These are phyloP conservation scores for Nidularia sp. DNA, from an alignment of 768 basidiomycete genomes.

Conservation along the genomic window DNA sequence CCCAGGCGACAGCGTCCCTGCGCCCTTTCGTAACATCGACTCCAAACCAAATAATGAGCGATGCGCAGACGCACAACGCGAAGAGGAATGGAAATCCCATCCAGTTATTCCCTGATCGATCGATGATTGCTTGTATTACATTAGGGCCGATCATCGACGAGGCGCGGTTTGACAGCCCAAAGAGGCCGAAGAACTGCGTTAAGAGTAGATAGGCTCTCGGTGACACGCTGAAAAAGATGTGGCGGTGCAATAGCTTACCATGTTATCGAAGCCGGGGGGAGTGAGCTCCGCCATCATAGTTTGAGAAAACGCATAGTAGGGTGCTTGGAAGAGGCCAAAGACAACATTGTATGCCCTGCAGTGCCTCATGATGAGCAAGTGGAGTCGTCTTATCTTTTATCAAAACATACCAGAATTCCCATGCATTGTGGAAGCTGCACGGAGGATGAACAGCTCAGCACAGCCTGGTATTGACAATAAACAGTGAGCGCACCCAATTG, in stretches of 20 bases:
- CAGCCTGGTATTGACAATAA: neutral
- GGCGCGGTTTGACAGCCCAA: slow-evolving; percentile 78
- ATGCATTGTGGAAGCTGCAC: slow-evolving; percentile 61
- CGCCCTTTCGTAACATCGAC: slow-evolving; percentile 64
- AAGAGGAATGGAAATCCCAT: slow-evolving; percentile 84
- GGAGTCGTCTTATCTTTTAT: neutral
- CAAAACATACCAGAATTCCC: slow-evolving; percentile 76
- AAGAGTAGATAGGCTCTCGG: too few relatives aligned
- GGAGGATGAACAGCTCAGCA: neutral
- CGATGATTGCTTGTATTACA: slow-evolving; percentile 80
- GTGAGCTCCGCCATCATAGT: slow-evolving; percentile 89
- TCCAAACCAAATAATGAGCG: slow-evolving; percentile 74
- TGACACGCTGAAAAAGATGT: neutral
- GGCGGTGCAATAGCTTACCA: slow-evolving; percentile 21
- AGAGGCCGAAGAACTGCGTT: slow-evolving; percentile 78
- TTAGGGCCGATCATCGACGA: slow-evolving; percentile 88
- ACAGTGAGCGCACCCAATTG: slow-evolving; percentile 50
- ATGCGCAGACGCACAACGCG: slow-evolving; percentile 61
- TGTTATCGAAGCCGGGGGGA: slow-evolving; percentile 85
- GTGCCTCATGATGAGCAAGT: neutral
- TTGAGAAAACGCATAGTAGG: slow-evolving; percentile 83
- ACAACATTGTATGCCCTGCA: slow-evolving; percentile 74
- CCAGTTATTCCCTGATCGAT: slow-evolving; percentile 72
- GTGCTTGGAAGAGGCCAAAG: slow-evolving; percentile 80
- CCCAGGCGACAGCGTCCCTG: slow-evolving; percentile 58